Base-by-base conservation (phyloP, 441 rosid genomes). In the Erysimum pusillum region DNA sequence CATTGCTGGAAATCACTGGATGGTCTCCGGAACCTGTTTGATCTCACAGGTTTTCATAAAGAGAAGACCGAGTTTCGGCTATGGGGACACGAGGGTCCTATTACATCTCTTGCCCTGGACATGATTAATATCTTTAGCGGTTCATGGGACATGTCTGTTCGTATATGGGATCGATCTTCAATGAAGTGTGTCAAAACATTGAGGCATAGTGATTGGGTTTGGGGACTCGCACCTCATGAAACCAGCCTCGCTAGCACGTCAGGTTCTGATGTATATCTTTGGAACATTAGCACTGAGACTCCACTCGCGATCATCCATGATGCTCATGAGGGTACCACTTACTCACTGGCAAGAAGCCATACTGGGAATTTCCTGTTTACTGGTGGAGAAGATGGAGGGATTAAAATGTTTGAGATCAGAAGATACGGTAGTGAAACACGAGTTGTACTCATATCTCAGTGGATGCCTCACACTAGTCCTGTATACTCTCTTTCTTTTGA, bases 131-230 rank as follows among this genome's bases (percentile, higher is more conserved):
- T 94, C 61, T 92, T 81, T 65, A 92, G 98, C 35, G 94, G 98
- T 62, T 92, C 99, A 3, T 94, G 98, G 99, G 99, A 94, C 79
- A 90, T 91, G 99, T 82, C 98, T 36, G 93, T 92, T 75, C 87
- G 97, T 48, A 60, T 92, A 42, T 92, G 97, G 98, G 92, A 91
- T 73, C 91, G 96, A 9, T 68, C 89, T 36, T 88, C 87, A 1
- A 71, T 92, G 78, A 87, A 88, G 54, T 94, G 97, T 81, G 49
- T 78, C 53, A 85, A 83, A 73, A 81, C 87, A 44, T 82, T 94
- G 86, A 88, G 90, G 83, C 98, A 94, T 66, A 71, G 88, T 81
- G 99, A 94, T 79, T 94, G 97, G 98, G 92, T 94, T 67, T 92
- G 92, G 92, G 82, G 87, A 59, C 86, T 94, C 72, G 92, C 68